These are phyloP conservation scores for Tuber calosporum DNA, from an alignment of 495 filamentous ascomycete species.

Conservation along the genomic window DNA sequence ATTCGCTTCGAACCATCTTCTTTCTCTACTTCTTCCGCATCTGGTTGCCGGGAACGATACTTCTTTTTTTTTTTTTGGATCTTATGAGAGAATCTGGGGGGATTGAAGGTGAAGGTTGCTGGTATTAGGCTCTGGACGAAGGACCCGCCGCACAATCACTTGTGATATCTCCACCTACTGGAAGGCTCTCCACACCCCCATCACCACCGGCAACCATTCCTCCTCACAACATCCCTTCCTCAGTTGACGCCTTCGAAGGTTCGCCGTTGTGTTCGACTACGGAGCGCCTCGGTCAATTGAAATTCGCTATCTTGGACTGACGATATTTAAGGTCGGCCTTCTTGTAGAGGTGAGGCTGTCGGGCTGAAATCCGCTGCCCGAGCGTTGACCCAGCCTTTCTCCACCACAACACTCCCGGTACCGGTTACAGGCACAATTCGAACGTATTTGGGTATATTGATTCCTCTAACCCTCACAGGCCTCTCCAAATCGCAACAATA, in stretches of 20 bases:
- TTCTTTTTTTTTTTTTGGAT: neutral
- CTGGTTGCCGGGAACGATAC: neutral
- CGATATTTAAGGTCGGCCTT: neutral
- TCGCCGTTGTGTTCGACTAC: neutral
- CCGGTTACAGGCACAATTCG: neutral
- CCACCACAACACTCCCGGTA: neutral
- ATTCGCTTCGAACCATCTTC: neutral
- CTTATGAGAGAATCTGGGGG: neutral
- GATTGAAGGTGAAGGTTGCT: neutral
- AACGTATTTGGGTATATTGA: neutral
- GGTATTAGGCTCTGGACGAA: neutral
- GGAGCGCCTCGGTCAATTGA: slow-evolving; percentile 1
- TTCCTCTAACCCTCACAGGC: neutral
- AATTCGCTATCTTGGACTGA: neutral
- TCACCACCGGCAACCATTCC: neutral
- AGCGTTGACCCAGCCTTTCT: neutral
- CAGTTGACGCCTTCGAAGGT: neutral
- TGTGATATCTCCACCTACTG: neutral
- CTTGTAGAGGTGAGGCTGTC: neutral
- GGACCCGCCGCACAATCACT: neutral
- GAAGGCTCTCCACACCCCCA: neutral
- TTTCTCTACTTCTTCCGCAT: neutral
- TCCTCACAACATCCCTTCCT: neutral
- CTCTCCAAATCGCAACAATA: neutral
- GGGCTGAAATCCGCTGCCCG: neutral